Base-by-base conservation (phyloP, 768 basidiomycete species). In the Trametes coccinea region DNA sequence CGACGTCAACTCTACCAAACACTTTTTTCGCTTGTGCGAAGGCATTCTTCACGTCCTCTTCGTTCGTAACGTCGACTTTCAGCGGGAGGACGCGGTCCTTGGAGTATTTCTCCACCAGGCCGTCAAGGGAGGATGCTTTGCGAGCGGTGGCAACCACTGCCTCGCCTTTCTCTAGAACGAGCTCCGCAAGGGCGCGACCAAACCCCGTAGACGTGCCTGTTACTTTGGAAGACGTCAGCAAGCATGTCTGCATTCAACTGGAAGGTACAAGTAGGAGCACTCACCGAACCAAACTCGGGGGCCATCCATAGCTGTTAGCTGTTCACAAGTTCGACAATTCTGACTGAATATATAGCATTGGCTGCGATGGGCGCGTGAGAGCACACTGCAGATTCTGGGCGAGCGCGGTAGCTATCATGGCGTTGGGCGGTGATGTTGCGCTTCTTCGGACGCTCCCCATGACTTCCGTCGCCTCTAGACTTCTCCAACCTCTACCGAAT, bases 151-250 rank as follows among this genome's bases (percentile, higher is more conserved):
- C 71, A 34, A 73, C 58, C 14, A 59, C 71, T 13, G 52, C 64
- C 37, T 72, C 70, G 8, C 72, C 71, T 2, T 66, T 61, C 39
- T 55, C 47, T 10, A 73, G 68, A 7, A 61, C 64, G 13, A 60
- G 31, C 51, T 71, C 69, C 4, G 65, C 54, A 48, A 73, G 54
- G 30, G 17, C n/a, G 7, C 65, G 57, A 3, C 72, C 70, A 39
- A 73, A 61, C n/a, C 71, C 72, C 3, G 66, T 55, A 8, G 70
- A 70, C 3, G 70, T 33, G 14, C 72, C 71, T 13, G 71, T 72
- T 40, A 71, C 70, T 67, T 22, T 37, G 37, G 3, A 45, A 8
- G 27, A 37, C 22, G 30, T 44, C 17, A 29, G 14, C 14, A 17
- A 13, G 3, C 50, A 16, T 5, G 8, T 10, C 27, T 17, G 14